Evolutionary conservation across 495 filamentous ascomycete genomes (phyloP).

Genomic region (Peziza echinospora): DNA sequence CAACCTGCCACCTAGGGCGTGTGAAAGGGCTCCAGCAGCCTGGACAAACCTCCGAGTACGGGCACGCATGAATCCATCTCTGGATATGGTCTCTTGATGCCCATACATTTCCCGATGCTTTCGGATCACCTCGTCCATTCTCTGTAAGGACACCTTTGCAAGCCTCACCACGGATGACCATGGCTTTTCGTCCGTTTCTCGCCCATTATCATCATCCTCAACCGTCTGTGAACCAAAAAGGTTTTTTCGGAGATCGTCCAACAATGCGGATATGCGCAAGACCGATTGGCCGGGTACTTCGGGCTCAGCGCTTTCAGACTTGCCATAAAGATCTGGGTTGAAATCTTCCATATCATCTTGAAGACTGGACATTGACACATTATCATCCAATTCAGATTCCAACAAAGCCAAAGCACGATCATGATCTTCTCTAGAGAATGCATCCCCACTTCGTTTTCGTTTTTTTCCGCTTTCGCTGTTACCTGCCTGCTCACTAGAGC

Average conservation of each 20-base stretch:
- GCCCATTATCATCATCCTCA: neutral
- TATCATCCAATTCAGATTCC: no score
- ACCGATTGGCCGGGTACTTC: conserved; percentile 4
- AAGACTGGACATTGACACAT: neutral
- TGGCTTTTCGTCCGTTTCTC: neutral
- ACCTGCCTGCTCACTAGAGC: neutral
- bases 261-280: conserved; percentile 8
- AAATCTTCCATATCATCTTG: neutral
- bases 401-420: neutral
- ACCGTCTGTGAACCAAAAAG: conserved; percentile 26
- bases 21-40: conserved; percentile 39
- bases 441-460: neutral
- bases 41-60: conserved; percentile 42
- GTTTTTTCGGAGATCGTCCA: conserved; percentile 35
- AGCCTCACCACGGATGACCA: conserved; percentile 24
- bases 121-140: conserved; percentile 34
- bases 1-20: conserved; percentile 25
- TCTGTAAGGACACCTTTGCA: conserved; percentile 28
- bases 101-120: neutral
- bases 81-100: conserved; percentile 1
- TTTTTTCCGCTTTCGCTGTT: neutral
- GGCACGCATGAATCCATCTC: conserved; percentile 1
- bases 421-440: neutral
- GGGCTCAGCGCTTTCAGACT: neutral
- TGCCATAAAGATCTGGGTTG: neutral